Base-by-base conservation (phyloP, 2,329 filamentous ascomycete genomes). In the Parastagonospora avenae region DNA sequence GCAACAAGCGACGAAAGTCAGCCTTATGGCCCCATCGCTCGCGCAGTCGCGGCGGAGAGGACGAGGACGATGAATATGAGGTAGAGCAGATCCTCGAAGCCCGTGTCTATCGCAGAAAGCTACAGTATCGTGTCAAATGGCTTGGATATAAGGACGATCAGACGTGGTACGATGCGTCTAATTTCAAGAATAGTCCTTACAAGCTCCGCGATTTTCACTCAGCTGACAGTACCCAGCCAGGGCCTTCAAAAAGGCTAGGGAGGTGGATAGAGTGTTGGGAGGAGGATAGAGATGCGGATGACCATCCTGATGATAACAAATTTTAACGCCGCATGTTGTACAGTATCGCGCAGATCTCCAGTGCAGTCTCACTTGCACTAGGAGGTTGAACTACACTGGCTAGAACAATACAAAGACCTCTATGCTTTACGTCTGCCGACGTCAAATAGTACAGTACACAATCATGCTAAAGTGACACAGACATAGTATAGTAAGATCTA, bases 191-290 rank as follows among this genome's bases (percentile, higher is more conserved):
- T n/a, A n/a, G n/a, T n/a, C n/a, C n/a, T n/a, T n/a, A n/a, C n/a
- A n/a, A n/a, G 37, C 40, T 56, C 15, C 32, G 19, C 19, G 43
- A 47, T 27, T 57, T 57, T 50, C 42, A 59, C 29, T 12, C 5
- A 19, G 47, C 42, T 29, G 50, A 59, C 14, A 28, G 54, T 42
- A 39, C 32, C 32, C 33, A 30, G 28, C 48, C 31, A 27, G 51
- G 54, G 29, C 50, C 53, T 37, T 51, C 29, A 40, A 42, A 27
- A 53, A 48, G 46, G 50, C 40, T 60, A 16, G 45, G 46, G 19
- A 11, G 16, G 11, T 58, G 43, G 50, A 27, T 48, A 43, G 10
- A 50, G 40, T 56, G 52, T 39, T 60, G 48, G 52, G 45, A 60
- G 37, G 41, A 54, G 37, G 55, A 53, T n/a, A 54, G 48, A 28